Base-by-base conservation (phyloP, 192 early-diverging fungal species). In the Globomyces pollinis-pini region DNA sequence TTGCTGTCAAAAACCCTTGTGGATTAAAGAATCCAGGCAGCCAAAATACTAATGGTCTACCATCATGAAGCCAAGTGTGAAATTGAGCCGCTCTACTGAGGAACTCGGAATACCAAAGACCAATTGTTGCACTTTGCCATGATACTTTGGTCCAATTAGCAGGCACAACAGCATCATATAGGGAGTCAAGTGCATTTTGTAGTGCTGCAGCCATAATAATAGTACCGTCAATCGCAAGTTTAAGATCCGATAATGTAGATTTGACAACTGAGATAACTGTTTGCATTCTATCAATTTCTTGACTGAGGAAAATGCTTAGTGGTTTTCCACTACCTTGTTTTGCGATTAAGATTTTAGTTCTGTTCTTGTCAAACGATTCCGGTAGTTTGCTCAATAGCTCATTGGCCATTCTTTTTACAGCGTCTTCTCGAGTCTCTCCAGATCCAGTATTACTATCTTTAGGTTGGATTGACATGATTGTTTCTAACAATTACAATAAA, bases 231-330 rank as follows among this genome's bases (percentile, higher is more conserved):
- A 84, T 84, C 15, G 82, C 82, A 3, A 84, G 66, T 57, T 84
- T 84, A 24, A 84, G 57, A 57, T 84, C 82, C 23, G 59, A 68
- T 1, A 84, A 60, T 3, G 78, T 84, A 16, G 65, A 66, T 23
- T 74, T 68, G 13, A 84, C 82, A 6, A 71, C 53, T 0, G 65
- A 57, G 36, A 84, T 78, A 2, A 84, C 82, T 38, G 38, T 68
- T 52, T 84, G 82, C 79, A 84, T 84, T 24, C 82, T 68, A 61
- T 83, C 80, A 50, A 84, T 68, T 60, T 84, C 82, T 60, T 84
- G 82, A 3, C 76, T 71, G 8, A 84, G 72, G 73, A 84, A 84
- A 47, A 84, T 84, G 39, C 72, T 81, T 13, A 84, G 71, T 18
- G 82, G 82, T 55, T 84, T 84, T 9, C 63, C 42, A 4, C 65